A percentile compares a stretch with the other conserved stretches of the same genome.
phyloP scores from a whole-genome alignment of 257 asterid species.

The Osmanthus fragrans region DNA sequence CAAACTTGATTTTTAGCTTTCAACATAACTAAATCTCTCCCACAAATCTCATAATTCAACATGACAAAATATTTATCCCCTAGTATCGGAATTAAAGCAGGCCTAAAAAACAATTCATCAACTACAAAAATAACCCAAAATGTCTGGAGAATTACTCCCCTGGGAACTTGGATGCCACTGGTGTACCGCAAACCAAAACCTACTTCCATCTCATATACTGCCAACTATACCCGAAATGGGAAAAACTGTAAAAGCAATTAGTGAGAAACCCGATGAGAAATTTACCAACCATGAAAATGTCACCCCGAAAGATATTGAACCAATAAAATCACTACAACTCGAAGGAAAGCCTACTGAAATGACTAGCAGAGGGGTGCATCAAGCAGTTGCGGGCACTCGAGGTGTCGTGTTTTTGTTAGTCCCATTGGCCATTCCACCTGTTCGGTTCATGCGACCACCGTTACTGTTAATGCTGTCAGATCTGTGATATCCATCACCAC shows the following conservation, averaged over 20 bases:
- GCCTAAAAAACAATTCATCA: slow-evolving; percentile 2
- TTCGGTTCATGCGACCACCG: slow-evolving; percentile 50
- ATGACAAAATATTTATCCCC: slow-evolving; percentile 11
- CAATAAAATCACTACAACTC: not conserved
- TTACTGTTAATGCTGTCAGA: slow-evolving; percentile 39
- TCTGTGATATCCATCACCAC: slow-evolving; percentile 66
- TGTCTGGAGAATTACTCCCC: slow-evolving; percentile 16
- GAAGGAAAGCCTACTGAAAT: slow-evolving; percentile 31
- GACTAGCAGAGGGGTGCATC: slow-evolving; percentile 22
- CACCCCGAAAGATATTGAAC: slow-evolving; percentile 14
- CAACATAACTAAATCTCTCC: too few species aligned
- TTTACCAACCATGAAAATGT: slow-evolving; percentile 2
- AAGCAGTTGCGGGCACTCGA: slow-evolving; percentile 63
- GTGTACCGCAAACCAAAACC: slow-evolving; percentile 24
- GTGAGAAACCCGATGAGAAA: slow-evolving; percentile 15
- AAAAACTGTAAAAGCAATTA: slow-evolving; percentile 28
- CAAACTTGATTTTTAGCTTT: too few species aligned
- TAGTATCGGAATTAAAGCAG: slow-evolving; percentile 10
- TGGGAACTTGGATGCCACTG: slow-evolving; percentile 2
- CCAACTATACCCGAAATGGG: slow-evolving; percentile 39
- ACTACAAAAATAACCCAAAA: slow-evolving; percentile 27
- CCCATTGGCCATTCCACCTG: slow-evolving; percentile 56
- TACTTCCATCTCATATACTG: slow-evolving; percentile 32
- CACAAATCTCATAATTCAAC: too few species aligned
- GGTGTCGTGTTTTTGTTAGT: slow-evolving; percentile 48